Base-by-base conservation (phyloP, 2,329 filamentous ascomycete genomes). In the Fusarium solani-melongenae region DNA sequence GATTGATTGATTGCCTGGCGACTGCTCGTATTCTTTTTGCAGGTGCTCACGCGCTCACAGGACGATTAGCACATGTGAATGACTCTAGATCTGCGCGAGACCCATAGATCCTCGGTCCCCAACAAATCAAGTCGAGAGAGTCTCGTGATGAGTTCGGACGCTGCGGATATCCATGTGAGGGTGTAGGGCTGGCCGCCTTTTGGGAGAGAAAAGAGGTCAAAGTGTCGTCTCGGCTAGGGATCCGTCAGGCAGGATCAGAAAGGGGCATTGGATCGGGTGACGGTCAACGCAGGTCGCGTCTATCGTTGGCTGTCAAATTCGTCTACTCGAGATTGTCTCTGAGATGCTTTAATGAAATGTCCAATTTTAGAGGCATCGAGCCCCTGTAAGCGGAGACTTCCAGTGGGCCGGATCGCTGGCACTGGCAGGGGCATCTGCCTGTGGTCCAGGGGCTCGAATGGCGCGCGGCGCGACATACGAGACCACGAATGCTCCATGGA, bases 351-450 rank as follows among this genome's bases (percentile, higher is more conserved):
- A 68, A 55, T 65, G 68, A 64, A 68, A n/a, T 31, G 44, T 60
- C 60, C 71, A 74, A 69, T 72, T 73, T 73, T 73, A 66, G 71
- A 73, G 51, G 64, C 49, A 27, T 59, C 20, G 29, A 53, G 60
- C 65, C 69, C 72, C 65, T 74, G 71, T 46, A 58, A 67, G 67
- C 71, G 71, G 71, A 71, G 44, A 55, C 70, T 34, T 73, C 33
- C 65, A 64, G 72, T 74, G 72, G 72, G 69, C 65, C 72, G 51
- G 72, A 74, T 74, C 72, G 72, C 64, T 74, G 64, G 49, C 41
- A 17, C 58, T 56, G 44, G 68, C 71, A 72, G 64, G 71, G 71
- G 68, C 27, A 7, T 56, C 11, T 22, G 38, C 56, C 70, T 36
- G 60, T 69, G 39, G 65, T 64, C 58, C 65, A 74, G 72, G 72